phyloP scores from a whole-genome alignment of 345 rosid species.

The Salix dunnii region DNA sequence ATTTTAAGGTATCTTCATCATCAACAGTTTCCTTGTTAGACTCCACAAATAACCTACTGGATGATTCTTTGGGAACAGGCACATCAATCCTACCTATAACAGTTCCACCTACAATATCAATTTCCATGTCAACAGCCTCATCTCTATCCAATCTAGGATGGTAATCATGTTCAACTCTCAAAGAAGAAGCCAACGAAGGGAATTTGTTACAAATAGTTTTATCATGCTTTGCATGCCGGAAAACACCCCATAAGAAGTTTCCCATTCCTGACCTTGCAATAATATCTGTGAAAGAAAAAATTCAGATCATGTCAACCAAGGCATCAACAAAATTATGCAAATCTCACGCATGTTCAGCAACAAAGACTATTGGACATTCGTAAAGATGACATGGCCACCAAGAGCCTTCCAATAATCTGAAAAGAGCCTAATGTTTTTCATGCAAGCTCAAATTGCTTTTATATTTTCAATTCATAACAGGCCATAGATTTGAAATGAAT shows the following conservation, averaged over 20 bases:
- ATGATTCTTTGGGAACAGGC: conserved; percentile 21
- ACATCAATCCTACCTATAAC: conserved; percentile 17
- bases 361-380: neutral
- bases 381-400: neutral
- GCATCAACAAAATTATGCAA: neutral
- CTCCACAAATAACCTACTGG: neutral
- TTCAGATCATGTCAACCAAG: neutral
- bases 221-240: conserved; percentile 12
- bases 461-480: neutral
- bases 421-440: neutral
- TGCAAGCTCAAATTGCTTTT: neutral
- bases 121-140: conserved; percentile 27
- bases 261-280: conserved; percentile 15
- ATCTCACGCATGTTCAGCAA: neutral
- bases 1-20: neutral
- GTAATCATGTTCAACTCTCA: conserved; percentile 4
- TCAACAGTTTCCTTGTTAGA: neutral
- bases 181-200: neutral
- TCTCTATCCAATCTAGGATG: neutral
- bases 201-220: conserved; percentile 14
- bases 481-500: neutral
- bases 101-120: conserved; percentile 38
- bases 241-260: conserved; percentile 45
- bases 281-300: conserved; percentile 22
- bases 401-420: neutral